A percentile compares a stretch with the other conserved stretches of the same genome.
Conservation (phyloP, 352 stramenopile species). For the Thalassiosira hispida region DNA sequence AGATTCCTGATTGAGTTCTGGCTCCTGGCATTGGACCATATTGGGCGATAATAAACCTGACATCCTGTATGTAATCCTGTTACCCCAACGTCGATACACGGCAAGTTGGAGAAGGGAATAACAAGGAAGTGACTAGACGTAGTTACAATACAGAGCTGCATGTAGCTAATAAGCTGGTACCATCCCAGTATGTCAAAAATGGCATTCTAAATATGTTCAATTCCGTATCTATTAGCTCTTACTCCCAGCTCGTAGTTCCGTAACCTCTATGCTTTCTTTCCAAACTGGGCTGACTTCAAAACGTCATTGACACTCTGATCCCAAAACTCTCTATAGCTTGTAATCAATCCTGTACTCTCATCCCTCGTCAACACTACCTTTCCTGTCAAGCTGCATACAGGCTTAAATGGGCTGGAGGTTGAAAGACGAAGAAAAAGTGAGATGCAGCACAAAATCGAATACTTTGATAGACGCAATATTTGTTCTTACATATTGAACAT, state of each 20-base stretch:
- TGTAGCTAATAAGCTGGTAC: too few species aligned
- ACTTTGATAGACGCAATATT: too few species aligned
- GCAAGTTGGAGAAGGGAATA: too few species aligned
- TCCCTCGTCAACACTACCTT: constrained; percentile 80
- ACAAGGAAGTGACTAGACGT: too few species aligned
- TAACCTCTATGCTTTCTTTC: constrained; percentile 39
- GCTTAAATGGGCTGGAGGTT: constrained; percentile 82
- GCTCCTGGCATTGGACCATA: neutral
- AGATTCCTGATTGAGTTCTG: constrained; percentile 66
- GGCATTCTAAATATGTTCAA: neutral
- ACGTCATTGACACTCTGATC: constrained; percentile 83
- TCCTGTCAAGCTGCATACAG: constrained; percentile 70
- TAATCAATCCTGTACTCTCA: constrained; percentile 77
- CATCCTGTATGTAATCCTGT: too few species aligned
- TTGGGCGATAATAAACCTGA: neutral
- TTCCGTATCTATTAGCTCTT: neutral
- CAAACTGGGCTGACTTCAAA: constrained; percentile 78
- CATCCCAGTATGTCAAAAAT: too few species aligned
- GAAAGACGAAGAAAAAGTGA: too few species aligned
- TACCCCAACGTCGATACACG: too few species aligned
- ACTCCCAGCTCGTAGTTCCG: neutral
- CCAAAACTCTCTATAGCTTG: constrained; percentile 83
- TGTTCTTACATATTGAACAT: constrained; percentile 85
- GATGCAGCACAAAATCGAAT: too few species aligned
- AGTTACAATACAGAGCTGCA: too few species aligned